Base-by-base conservation (phyloP, 176 grass and related monocot species). In the Eragrostis curvula region DNA sequence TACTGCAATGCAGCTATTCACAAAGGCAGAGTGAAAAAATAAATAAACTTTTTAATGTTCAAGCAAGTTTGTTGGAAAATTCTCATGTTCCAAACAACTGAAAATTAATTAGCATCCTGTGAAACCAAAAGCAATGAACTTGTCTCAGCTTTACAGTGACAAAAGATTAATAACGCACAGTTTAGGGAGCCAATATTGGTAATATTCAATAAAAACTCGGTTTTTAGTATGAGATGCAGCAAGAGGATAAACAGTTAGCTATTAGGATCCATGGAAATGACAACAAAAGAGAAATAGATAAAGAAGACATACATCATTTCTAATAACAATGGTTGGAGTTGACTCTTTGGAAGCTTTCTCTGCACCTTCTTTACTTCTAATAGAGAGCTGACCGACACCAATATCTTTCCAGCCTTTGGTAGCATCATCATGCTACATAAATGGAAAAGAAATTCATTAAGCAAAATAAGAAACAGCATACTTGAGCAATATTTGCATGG, bases 401-500 rank as follows among this genome's bases (percentile, higher is more conserved):
- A 98, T 95, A 70, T 98, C 96, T 90, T 95, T 98, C 96, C 96
- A 98, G 66, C 88, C 92, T 57, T 93, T 95, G 68, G 67, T 67
- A 36, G 87, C 62, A 80, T 95, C 88, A 72, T 98, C 96, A 15
- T 94, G 84, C 96, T 98, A 66, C 44, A 79, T 67, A 59, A 61
- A 62, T 16, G 70, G 50, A 63, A 89, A 70, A 43, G n/a, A 74
- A 75, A 16, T 79, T 23, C 39, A 32, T 40, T 8, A 15, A 52
- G 45, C 12, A 59, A 59, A 45, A 61, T 23, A 12, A 20, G 45
- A 87, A 82, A 45, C 29, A 28, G 18, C 16, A 13, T 59, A 2
- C 49, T 66, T 57, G 29, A 73, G 43, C 42, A 85, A 55, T 60
- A 58, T 51, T 74, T 82, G 45, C 6, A 61, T 1, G 65, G 75